Conservation (phyloP, 2,329 filamentous ascomycete genomes). For the Teratosphaeria destructans region DNA sequence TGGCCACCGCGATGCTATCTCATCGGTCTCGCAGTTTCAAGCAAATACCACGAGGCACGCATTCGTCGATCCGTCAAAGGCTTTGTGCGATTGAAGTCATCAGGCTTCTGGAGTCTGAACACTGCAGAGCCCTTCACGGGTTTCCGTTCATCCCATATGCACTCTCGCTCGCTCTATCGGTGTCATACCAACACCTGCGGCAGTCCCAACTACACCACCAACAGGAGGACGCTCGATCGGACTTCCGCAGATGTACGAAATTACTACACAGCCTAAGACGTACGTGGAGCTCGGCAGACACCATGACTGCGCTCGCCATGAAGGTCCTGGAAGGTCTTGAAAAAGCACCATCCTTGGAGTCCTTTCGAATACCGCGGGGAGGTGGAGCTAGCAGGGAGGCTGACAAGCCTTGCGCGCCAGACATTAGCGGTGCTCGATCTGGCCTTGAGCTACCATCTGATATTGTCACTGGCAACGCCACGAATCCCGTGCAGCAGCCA, state of each 20-base stretch:
- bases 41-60: slow-evolving; percentile 32
- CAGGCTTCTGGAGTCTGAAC: slow-evolving; percentile 35
- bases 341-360: slow-evolving; percentile 15
- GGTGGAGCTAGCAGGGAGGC: neutral
- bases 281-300: slow-evolving; percentile 37
- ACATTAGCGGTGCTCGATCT: slow-evolving; percentile 3
- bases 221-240: slow-evolving; percentile 36
- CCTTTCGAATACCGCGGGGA: slow-evolving; percentile 16
- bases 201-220: slow-evolving; percentile 40
- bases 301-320: slow-evolving; percentile 29
- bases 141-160: slow-evolving; percentile 48
- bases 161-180: slow-evolving; percentile 44
- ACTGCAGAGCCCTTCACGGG: slow-evolving; percentile 37
- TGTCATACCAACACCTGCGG: slow-evolving; percentile 48
- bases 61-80: slow-evolving; percentile 44
- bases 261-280: slow-evolving; percentile 35
- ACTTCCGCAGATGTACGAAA: slow-evolving; percentile 34
- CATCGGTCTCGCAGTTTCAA: slow-evolving; percentile 40
- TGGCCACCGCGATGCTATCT: slow-evolving; percentile 47
- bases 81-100: slow-evolving; percentile 47
- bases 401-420: slow-evolving; percentile 3
- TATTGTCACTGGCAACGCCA: neutral
- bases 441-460: neutral
- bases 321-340: slow-evolving; percentile 24
- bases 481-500: slow-evolving; percentile 1